Evolutionary conservation across 2,329 filamentous ascomycete species (phyloP), one percentile per base, ranked within the genome.

Genomic region (Chaetomium sp.): DNA sequence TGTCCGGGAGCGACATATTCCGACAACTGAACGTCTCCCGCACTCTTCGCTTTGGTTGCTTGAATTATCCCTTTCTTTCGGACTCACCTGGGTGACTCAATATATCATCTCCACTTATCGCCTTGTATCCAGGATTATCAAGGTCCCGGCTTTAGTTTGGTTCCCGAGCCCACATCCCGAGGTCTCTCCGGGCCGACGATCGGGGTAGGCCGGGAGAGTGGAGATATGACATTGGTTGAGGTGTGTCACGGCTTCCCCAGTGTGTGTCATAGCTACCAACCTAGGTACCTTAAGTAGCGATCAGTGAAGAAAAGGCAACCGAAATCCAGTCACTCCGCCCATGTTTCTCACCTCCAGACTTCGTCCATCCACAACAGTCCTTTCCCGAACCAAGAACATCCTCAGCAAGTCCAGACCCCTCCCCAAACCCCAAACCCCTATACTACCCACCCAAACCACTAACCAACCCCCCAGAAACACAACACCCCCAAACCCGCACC

Each of bases 401-500:
- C 33, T 60, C 42, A 3, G 42, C 25, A 35, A 25, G 56, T 25
- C 16, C 38, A n/a, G 38, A n/a, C 7, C 38, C 38, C n/a, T 3
- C 4, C 38, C 2, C 38, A 38, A 7, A 19, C 38, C 38, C 38
- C 38, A 6, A 42, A 47, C 21, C 31, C n/a, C 35, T 5, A 4
- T 12, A 25, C 19, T 12, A 27, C 55, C 16, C 19, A 7, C 29
- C 10, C 47, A 12, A 23, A 56, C 38, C 38, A 13, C 16, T 16
- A 16, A 25, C 5, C 47, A 53, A 21, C 27, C 4, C 5, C 51
- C 35, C 16, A 45, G n/a, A 2, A 35, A 19, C 54, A 29, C 42
- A 57, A 7, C 56, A 57, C 23, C 72, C 77, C 68, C 63, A 58
- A 23, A 27, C 54, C 42, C 25, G 53, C 73, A 79, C 71, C 23